Base-by-base conservation (phyloP, 2,329 filamentous ascomycete species). In the Xylaria sp. region DNA sequence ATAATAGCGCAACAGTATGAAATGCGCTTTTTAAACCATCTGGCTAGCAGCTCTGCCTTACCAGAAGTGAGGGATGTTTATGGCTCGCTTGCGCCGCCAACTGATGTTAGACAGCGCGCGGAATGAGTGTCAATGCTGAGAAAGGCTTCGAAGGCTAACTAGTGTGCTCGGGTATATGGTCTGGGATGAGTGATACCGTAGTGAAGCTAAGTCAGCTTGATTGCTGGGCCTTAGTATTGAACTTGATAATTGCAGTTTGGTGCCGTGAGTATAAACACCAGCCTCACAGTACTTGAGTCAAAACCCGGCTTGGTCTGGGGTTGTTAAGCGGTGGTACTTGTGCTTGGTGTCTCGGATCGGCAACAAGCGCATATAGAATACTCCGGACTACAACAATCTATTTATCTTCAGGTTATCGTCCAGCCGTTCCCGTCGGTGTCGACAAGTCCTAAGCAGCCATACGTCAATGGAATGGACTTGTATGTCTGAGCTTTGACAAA, bases 301-400 rank as follows among this genome's bases (percentile, higher is more conserved):
- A 21, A n/a, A n/a, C n/a, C n/a, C n/a, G n/a, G n/a, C n/a, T n/a
- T n/a, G 27, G 46, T 51, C 62, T 62, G 35, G 54, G 41, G 54
- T 56, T 43, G 25, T 33, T 38, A 15, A 9, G 43, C 37, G n/a
- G 52, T 21, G 43, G 17, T 48, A 53, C 35, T 60, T 33, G 55
- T 40, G 48, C 27, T 38, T 48, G 9, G 27, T 38, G 8, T 52
- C 35, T 31, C 15, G 19, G 17, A 27, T 37, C 13, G 27, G 9
- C 13, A 38, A 35, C 17, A 27, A n/a, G 19, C n/a, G 41, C 17
- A 35, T n/a, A 5, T 44, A 10, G 49, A 17, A 46, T 31, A 15
- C 21, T 17, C 40, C 31, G 37, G 41, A 21, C 35, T 23, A 51
- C 53, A 17, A 19, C 49, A 31, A 27, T 29, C 11, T 25, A 54